Conservation (phyloP, 768 basidiomycete species). For the Boletus sp. region DNA sequence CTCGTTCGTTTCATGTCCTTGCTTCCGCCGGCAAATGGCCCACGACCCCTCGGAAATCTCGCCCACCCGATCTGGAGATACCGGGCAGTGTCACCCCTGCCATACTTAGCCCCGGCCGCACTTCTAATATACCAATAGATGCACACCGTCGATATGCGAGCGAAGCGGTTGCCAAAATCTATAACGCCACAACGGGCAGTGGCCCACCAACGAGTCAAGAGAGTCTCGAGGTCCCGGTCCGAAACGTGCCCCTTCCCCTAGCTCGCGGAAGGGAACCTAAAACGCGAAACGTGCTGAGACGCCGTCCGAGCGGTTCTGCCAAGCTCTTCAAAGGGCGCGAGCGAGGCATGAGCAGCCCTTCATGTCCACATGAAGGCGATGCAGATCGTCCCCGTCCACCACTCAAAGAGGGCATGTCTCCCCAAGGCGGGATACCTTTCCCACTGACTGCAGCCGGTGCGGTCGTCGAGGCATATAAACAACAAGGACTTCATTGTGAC, state of each 20-base stretch:
- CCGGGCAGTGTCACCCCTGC: conserved; percentile 6
- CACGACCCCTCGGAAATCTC: conserved; percentile 19
- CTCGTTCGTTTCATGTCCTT: conserved; percentile 9
- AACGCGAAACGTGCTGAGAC: conserved; percentile 32
- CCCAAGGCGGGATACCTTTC: neutral
- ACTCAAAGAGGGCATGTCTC: neutral
- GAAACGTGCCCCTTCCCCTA: neutral
- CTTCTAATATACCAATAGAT: conserved; percentile 3
- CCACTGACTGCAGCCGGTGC: conserved; percentile 45
- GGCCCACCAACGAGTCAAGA: conserved; percentile 12
- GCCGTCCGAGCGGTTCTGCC: conserved; percentile 27
- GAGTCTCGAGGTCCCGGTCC: conserved; percentile 4
- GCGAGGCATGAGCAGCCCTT: conserved; percentile 8
- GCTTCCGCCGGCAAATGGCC: conserved; percentile 6
- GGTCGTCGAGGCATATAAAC: conserved; percentile 47
- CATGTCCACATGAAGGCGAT: neutral
- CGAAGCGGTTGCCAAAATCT: conserved; percentile 9
- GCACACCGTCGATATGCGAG: conserved; percentile 21
- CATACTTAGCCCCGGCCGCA: neutral
- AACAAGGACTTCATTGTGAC: conserved; percentile 33
- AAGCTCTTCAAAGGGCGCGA: conserved; percentile 19
- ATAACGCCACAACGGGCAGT: neutral
- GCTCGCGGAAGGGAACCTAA: conserved; percentile 13
- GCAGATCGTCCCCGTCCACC: neutral
- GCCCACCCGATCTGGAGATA: conserved; percentile 23